Evolutionary conservation across 129 eudicot genomes (phyloP).

Genomic region (Flaveria bidentis): DNA sequence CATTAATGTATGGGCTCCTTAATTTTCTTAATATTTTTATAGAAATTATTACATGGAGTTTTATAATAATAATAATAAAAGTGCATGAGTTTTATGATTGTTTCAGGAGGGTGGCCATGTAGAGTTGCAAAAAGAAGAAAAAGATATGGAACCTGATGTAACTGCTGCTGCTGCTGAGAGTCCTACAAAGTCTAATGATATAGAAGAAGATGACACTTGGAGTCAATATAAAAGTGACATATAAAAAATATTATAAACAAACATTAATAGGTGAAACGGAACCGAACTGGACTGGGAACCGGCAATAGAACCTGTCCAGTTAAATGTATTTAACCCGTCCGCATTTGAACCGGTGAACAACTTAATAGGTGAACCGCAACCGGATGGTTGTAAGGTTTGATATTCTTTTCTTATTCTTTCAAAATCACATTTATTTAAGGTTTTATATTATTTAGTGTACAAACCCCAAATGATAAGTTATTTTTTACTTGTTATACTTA

Average conservation of each 20-base stretch:
- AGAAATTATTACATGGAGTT: background rate
- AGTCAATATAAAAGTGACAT: constrained; percentile 56
- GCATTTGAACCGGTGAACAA: too few relatives aligned
- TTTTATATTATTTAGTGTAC: too few relatives aligned
- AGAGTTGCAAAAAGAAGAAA: constrained; percentile 34
- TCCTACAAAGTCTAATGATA: constrained; percentile 48
- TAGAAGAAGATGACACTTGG: constrained; percentile 68
- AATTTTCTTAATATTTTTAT: background rate
- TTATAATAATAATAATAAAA: background rate
- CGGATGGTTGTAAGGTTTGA: too few relatives aligned
- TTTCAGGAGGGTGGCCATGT: constrained; percentile 41
- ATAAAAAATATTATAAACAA: constrained; percentile 12
- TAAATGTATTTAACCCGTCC: too few relatives aligned
- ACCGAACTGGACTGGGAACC: too few relatives aligned
- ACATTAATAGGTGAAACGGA: too few relatives aligned
- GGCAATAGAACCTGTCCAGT: too few relatives aligned
- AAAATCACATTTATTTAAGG: too few relatives aligned
- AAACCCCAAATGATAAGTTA: too few relatives aligned
- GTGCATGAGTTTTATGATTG: background rate
- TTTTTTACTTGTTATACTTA: too few relatives aligned
- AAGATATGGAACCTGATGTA: constrained; percentile 23
- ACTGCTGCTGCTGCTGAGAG: constrained; percentile 35
- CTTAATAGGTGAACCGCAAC: too few relatives aligned
- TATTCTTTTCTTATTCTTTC: too few relatives aligned
- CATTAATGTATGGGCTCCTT: constrained; percentile 26